Percentiles rank a stretch among this genome's conserved stretches.
phyloP scores from a whole-genome alignment of 352 stramenopile species.

The Phytophthora pinifolia region DNA sequence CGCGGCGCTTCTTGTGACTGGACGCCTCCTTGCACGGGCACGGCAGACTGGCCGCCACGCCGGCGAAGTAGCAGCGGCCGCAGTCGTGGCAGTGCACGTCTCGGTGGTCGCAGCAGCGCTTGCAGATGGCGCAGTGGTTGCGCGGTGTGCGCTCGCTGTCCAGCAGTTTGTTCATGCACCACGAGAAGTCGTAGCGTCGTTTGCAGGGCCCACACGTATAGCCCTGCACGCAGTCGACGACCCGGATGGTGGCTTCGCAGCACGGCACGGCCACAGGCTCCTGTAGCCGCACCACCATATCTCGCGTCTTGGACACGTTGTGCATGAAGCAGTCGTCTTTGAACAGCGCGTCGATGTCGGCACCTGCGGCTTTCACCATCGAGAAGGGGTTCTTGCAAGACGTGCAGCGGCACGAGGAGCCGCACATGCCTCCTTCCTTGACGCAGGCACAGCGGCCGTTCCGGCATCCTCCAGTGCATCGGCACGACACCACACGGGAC shows the following conservation, averaged over 20 bases:
- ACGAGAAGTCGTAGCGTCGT: constrained; percentile 74
- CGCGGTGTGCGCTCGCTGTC: constrained; percentile 70
- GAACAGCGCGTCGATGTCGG: constrained; percentile 72
- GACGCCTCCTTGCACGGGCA: constrained; percentile 77
- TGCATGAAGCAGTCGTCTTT: constrained; percentile 87
- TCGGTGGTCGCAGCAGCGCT: constrained; percentile 84
- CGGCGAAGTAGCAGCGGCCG: constrained; percentile 83
- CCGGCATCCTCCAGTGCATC: constrained; percentile 77
- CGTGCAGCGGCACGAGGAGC: constrained; percentile 72
- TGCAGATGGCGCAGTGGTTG: constrained; percentile 87
- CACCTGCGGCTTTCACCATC: constrained; percentile 76
- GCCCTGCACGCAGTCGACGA: constrained; percentile 77
- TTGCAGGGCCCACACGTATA: constrained; percentile 55
- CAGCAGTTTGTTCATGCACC: constrained; percentile 82
- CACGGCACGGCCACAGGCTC: constrained; percentile 69
- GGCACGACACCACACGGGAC: constrained; percentile 65
- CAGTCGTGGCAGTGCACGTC: constrained; percentile 86
- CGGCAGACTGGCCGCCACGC: constrained; percentile 70
- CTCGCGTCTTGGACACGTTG: constrained; percentile 83
- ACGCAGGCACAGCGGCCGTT: constrained; percentile 84
- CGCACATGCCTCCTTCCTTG: constrained; percentile 82
- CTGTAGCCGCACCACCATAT: constrained; percentile 79
- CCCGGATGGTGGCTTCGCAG: constrained; percentile 54
- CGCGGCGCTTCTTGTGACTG: constrained; percentile 55
- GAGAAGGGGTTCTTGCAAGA: constrained; percentile 88